phyloP scores from a whole-genome alignment of 163 green algal genomes.

The Scenedesmus sp. region DNA sequence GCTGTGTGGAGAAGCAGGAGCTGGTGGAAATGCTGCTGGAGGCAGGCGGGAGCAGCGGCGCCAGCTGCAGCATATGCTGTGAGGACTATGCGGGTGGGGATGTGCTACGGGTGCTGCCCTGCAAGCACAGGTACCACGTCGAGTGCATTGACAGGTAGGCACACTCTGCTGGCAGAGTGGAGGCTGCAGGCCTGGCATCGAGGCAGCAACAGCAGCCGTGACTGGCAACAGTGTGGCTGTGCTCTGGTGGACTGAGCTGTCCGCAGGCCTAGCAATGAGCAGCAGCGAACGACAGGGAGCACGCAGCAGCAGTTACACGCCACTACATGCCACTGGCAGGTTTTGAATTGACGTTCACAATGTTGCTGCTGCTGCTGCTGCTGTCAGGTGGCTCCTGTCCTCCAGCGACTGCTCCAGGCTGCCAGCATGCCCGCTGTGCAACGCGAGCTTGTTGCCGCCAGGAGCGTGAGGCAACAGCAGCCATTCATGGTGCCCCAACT shows the following conservation, averaged over 20 bases:
- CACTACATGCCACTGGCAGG: not conserved
- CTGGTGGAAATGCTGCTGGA: constrained; percentile 26
- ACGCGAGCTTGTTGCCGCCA: not conserved
- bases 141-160: constrained; percentile 44
- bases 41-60: constrained; percentile 37
- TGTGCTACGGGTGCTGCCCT: constrained; percentile 40
- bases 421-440: constrained; percentile 35
- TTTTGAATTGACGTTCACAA: not conserved
- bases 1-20: constrained; percentile 46
- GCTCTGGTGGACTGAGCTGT: not conserved
- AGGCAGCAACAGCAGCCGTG: not conserved
- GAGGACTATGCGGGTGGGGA: constrained; percentile 40
- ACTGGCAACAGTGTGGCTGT: not conserved
- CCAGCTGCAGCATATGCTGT: constrained; percentile 43
- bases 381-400: constrained; percentile 2
- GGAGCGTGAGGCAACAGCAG: constrained; percentile 5
- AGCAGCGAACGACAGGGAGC: too few relatives aligned
- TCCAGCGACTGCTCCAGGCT: not conserved
- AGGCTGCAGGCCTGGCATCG: not conserved
- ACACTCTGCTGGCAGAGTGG: not conserved
- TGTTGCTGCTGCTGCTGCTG: not conserved
- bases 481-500: not conserved
- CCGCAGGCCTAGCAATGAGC: too few relatives aligned
- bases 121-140: constrained; percentile 42
- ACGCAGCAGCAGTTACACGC: not conserved